phyloP scores from a whole-genome alignment of 495 filamentous ascomycete genomes.

The Lasiosphaeria hispida region DNA sequence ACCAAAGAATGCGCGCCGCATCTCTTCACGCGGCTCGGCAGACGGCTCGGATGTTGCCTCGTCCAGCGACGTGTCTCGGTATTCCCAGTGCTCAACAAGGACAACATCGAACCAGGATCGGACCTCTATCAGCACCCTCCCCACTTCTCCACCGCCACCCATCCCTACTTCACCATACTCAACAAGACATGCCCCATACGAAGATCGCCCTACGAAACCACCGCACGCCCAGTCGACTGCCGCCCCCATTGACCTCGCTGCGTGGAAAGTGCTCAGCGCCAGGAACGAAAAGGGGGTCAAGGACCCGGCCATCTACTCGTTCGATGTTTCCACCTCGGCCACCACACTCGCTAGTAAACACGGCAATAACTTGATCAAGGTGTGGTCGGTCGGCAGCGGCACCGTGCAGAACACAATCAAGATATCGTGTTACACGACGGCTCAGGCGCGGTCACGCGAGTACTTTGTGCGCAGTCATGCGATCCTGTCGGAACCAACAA shows the following conservation, averaged over 20 bases:
- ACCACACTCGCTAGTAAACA: conserved; percentile 25
- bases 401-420: conserved; percentile 32
- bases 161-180: conserved; percentile 6
- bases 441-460: conserved; percentile 34
- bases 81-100: conserved; percentile 17
- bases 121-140: conserved; percentile 1
- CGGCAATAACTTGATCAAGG: conserved; percentile 37
- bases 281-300: conserved; percentile 28
- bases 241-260: conserved; percentile 15
- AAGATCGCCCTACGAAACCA: conserved; percentile 4
- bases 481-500: conserved; percentile 34
- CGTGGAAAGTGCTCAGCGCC: conserved; percentile 28
- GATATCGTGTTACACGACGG: conserved; percentile 33
- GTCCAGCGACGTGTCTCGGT: conserved; percentile 16
- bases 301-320: conserved; percentile 29
- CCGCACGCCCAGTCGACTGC: conserved; percentile 5
- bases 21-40: conserved; percentile 19
- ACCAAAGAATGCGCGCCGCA: background rate
- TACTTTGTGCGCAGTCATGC: conserved; percentile 41
- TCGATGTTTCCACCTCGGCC: conserved; percentile 25
- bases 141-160: conserved; percentile 1
- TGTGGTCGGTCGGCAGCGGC: conserved; percentile 35
- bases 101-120: conserved; percentile 11
- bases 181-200: background rate
- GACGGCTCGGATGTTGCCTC: conserved; percentile 19